Evolutionary conservation across 2,329 filamentous ascomycete genomes (phyloP), one percentile per base, ranked within the genome.

Genomic region (Talaromyces sp.): DNA sequence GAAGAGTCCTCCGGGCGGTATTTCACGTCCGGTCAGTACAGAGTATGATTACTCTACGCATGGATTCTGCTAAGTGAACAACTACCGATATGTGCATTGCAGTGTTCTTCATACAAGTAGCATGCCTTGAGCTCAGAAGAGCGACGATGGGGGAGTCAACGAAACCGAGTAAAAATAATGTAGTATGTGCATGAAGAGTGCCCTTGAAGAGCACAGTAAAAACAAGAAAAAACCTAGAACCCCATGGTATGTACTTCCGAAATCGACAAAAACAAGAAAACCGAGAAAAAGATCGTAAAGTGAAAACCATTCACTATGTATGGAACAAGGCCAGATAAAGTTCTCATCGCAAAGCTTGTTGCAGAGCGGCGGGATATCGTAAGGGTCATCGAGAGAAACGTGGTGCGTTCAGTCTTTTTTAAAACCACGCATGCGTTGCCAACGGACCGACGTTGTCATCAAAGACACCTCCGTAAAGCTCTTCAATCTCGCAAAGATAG

Each of bases 401-500:
- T 61, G 48, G 58, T 16, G 42, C 48, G 40, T 31, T 12, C 8
- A 23, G 23, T 5, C 16, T 6, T 28, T 28, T 6, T 28, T 68
- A 81, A 35, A 81, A 74, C 79, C 79, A 81, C 23, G 73, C 66
- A 37, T 74, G 69, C 5, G 66, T 64, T 39, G 69, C 68, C 58
- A 77, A 67, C 16, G 75, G 68, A 6, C 73, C 74, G 31, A 76
- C 69, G 54, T 72, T 70, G 66, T 79, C 77, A 42, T 80, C 79
- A 71, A 89, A 88, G 73, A 88, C 86, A 64, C 80, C 83, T 57
- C 82, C 76, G 69, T 89, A 83, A 14, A 96, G 77, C 62, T 84
- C 85, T 67, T 90, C 84, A 63, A 98, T 89, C 73, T 96, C 93
- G 50, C 81, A 80, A 64, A 96, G 79, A 77, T 99, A 99, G 70